These are phyloP conservation scores for Plasmodium yoelii DNA, from an alignment of 169 alveolate genomes.

Conservation along the genomic window DNA sequence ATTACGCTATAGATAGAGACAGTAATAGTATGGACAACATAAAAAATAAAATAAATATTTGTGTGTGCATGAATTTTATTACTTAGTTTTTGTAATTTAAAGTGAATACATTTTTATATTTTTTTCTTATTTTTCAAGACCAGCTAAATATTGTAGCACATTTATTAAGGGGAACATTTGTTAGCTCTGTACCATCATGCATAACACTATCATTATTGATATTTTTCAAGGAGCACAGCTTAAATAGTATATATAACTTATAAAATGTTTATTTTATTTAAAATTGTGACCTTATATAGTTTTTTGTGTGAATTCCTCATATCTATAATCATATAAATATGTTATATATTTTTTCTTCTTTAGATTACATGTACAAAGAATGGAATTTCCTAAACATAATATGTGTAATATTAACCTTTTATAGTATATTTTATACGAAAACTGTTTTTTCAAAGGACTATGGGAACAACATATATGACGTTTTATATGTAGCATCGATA, in stretches of 20 bases:
- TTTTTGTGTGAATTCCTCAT: not conserved
- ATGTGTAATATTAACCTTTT: conserved; percentile 65
- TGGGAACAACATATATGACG: conserved; percentile 71
- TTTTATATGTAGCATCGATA: conserved; percentile 62
- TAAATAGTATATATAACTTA: conserved; percentile 34
- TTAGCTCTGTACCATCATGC: conserved; percentile 75
- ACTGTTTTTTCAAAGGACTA: conserved; percentile 71
- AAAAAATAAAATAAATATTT: conserved; percentile 22
- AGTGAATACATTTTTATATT: conserved; percentile 4
- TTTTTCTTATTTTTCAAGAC: conserved; percentile 44
- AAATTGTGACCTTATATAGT: conserved; percentile 7
- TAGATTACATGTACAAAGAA: conserved; percentile 69
- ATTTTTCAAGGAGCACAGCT: conserved; percentile 63
- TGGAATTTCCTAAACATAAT: conserved; percentile 61
- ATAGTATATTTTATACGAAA: conserved; percentile 67
- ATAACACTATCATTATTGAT: conserved; percentile 65
- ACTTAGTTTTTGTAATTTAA: conserved; percentile 10
- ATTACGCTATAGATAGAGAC: conserved; percentile 57
- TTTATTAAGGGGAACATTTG: conserved; percentile 73
- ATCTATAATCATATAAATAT: conserved; percentile 15
- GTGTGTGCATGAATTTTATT: not conserved
- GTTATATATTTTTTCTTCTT: not conserved
- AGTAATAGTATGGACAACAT: conserved; percentile 48
- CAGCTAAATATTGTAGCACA: conserved; percentile 74
- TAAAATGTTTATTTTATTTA: conserved; percentile 10